A percentile compares a stretch with the other conserved stretches of the same genome.
Conservation (phyloP, 2,329 filamentous ascomycete species). For the Alternaria panax region DNA sequence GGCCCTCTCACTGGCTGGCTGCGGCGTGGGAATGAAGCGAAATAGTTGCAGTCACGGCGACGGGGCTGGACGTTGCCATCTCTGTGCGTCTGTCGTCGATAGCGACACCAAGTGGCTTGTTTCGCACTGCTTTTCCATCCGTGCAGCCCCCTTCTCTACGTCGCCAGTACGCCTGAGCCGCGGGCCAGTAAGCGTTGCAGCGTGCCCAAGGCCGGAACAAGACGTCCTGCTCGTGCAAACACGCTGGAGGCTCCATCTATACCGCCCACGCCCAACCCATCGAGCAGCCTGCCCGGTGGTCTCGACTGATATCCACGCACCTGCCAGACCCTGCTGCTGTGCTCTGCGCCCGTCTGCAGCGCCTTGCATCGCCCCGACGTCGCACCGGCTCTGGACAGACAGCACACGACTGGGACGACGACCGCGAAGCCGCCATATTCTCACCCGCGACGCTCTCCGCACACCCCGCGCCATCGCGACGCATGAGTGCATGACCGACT, state of each 20-base stretch:
- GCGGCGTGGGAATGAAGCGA: constrained; percentile 25
- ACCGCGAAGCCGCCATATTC: constrained; percentile 18
- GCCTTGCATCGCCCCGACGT: constrained; percentile 36
- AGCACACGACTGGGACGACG: constrained; percentile 45
- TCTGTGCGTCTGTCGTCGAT: background rate
- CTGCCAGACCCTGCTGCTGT: constrained; percentile 24
- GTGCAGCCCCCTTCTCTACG: constrained; percentile 11
- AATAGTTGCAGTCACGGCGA: constrained; percentile 5
- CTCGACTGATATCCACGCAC: constrained; percentile 19
- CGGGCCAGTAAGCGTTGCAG: constrained; percentile 40
- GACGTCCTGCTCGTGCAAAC: constrained; percentile 35
- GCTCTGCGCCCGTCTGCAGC: constrained; percentile 21
- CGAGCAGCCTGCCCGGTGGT: constrained; percentile 23
- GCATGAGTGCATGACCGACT: constrained; percentile 38
- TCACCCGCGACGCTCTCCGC: constrained; percentile 13
- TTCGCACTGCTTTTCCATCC: constrained; percentile 1
- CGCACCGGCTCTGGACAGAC: constrained; percentile 43
- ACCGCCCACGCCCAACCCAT: constrained; percentile 31
- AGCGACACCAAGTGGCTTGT: constrained; percentile 3
- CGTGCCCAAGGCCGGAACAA: constrained; percentile 35
- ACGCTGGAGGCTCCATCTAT: constrained; percentile 23
- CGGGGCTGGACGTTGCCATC: constrained; percentile 2
- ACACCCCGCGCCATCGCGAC: constrained; percentile 23
- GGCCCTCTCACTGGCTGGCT: constrained; percentile 12
- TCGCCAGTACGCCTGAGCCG: constrained; percentile 32